phyloP scores from a whole-genome alignment of 768 basidiomycete genomes.

The Trametes maxima region DNA sequence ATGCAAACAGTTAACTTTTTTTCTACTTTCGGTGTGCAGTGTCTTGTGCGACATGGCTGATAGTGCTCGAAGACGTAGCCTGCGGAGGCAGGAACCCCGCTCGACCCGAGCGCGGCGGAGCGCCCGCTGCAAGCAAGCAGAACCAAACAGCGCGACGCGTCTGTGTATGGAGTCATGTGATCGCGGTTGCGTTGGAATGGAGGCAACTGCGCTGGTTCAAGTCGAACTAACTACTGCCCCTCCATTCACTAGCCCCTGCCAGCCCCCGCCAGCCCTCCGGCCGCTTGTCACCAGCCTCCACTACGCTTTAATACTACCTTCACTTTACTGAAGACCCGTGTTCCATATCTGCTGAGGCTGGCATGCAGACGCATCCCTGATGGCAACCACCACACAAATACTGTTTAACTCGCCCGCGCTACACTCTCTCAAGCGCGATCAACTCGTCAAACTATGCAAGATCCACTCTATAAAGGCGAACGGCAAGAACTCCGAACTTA shows the following conservation, averaged over 20 bases:
- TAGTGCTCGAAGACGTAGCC: no score
- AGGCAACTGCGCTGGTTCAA: conserved; percentile 10
- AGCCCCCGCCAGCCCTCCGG: neutral
- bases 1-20: no score
- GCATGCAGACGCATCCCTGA: conserved; percentile 26
- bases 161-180: conserved; percentile 7
- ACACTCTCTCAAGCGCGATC: conserved; percentile 81
- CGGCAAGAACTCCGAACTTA: conserved; percentile 78
- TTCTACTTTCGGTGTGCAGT: no score
- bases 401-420: conserved; percentile 84
- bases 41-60: no score
- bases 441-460: conserved; percentile 85
- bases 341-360: neutral
- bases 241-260: neutral
- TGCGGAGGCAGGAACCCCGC: no score
- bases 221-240: conserved; percentile 3
- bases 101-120: neutral
- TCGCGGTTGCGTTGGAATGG: conserved; percentile 15
- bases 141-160: conserved; percentile 13
- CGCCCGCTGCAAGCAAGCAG: neutral
- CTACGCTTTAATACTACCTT: no score
- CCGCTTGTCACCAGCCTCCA: neutral
- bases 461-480: conserved; percentile 76
- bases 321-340: neutral
- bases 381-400: conserved; percentile 78